Conservation (phyloP, 2,329 filamentous ascomycete species). For the Aspergillus sergii region DNA sequence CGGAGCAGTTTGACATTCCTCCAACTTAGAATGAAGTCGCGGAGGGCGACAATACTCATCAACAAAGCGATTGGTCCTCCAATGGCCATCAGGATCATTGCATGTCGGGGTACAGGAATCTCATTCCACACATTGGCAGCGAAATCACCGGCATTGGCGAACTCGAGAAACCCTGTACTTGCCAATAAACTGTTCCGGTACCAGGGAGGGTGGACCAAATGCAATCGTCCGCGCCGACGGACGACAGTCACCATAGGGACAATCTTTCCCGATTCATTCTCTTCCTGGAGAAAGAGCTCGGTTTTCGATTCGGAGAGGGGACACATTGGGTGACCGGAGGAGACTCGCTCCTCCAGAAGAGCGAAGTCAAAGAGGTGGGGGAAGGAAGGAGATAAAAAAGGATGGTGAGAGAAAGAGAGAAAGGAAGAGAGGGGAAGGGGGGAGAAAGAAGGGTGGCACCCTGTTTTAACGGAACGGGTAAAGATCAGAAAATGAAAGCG, state of each 20-base stretch:
- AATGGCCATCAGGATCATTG: constrained; percentile 53
- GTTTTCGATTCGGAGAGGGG: constrained; percentile 11
- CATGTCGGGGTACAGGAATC: constrained; percentile 53
- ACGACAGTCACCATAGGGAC: constrained; percentile 19
- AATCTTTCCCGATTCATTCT: constrained; percentile 5
- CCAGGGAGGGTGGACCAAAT: constrained; percentile 31
- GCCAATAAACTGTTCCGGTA: constrained; percentile 40
- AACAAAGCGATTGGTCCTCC: constrained; percentile 53
- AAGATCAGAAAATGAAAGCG: background rate
- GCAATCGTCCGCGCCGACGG: constrained; percentile 19
- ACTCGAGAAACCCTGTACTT: constrained; percentile 55
- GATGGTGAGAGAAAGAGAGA: background rate
- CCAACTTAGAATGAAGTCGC: constrained; percentile 49
- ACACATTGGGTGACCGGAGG: constrained; percentile 20
- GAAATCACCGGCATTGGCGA: constrained; percentile 60
- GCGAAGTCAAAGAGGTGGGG: background rate
- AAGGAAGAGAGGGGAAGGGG: background rate
- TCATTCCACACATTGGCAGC: constrained; percentile 62
- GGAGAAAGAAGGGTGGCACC: background rate
- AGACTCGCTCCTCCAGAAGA: constrained; percentile 6
- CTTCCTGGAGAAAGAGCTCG: constrained; percentile 2
- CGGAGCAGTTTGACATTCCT: constrained; percentile 51
- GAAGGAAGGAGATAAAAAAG: background rate
- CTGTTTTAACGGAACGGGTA: background rate
- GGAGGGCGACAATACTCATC: constrained; percentile 50